phyloP scores from a whole-genome alignment of 2,329 filamentous ascomycete genomes.

The Cordyceps fumosorosea region DNA sequence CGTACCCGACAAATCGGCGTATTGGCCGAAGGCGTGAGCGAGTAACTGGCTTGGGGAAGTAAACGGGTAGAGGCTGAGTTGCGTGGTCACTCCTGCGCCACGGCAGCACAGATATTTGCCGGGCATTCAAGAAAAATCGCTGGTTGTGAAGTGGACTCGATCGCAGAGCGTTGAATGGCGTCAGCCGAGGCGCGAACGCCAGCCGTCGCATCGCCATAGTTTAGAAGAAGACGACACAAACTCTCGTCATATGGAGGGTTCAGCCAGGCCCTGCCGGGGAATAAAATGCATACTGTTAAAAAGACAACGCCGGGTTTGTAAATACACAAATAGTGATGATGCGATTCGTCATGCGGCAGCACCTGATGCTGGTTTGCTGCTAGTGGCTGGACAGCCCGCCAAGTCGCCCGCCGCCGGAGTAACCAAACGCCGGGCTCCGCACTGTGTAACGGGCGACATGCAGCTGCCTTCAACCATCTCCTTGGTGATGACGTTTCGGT shows the following conservation, averaged over 20 bases:
- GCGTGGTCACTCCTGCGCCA: constrained; percentile 22
- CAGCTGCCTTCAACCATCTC: neutral
- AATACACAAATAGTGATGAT: neutral
- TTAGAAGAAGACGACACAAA: neutral
- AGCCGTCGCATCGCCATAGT: constrained; percentile 9
- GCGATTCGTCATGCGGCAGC: neutral
- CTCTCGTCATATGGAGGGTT: neutral
- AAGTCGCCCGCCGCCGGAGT: constrained; percentile 8
- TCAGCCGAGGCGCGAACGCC: constrained; percentile 9
- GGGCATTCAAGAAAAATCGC: constrained; percentile 17
- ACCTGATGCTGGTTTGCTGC: neutral
- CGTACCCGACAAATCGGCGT: constrained; percentile 25
- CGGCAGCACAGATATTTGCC: constrained; percentile 29
- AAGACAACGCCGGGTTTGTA: neutral
- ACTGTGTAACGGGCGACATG: constrained; percentile 1
- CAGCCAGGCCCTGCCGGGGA: neutral
- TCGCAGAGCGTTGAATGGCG: constrained; percentile 14
- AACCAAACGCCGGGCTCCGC: constrained; percentile 13
- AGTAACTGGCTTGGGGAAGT: constrained; percentile 23
- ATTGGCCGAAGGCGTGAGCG: constrained; percentile 16
- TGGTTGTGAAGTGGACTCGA: constrained; percentile 19
- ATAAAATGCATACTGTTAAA: constrained; percentile 8
- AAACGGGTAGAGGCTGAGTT: constrained; percentile 24
- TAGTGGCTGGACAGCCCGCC: neutral
- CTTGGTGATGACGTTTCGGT: constrained; percentile 23